Conservation (phyloP, 1,284 basidiomycete species). For the Cystobasidium sp. region DNA sequence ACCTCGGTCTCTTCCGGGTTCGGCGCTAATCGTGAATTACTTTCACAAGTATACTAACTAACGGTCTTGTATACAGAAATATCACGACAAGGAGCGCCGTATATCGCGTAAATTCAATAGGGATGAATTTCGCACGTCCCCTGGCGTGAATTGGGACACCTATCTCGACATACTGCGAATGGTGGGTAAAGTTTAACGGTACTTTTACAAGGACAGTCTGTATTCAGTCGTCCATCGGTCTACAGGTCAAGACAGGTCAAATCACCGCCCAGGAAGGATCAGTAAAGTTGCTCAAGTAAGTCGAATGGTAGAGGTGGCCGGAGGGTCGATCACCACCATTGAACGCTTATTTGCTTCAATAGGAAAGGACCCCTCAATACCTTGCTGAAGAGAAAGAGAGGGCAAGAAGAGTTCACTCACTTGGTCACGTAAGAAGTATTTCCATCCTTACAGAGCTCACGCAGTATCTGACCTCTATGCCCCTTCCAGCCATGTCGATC, state of each 20-base stretch:
- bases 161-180: conserved; percentile 14
- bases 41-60: background rate
- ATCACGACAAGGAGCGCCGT: conserved; percentile 18
- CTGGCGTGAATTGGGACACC: conserved; percentile 2
- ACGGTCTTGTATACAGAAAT: conserved; percentile 1
- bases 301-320: background rate
- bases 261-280: conserved; percentile 42
- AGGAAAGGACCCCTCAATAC: conserved; percentile 20
- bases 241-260: conserved; percentile 45
- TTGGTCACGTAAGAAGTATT: conserved; percentile 40
- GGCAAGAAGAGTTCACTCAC: background rate
- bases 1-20: conserved; percentile 31
- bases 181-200: background rate
- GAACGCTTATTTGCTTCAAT: background rate
- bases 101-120: conserved; percentile 38
- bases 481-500: conserved; percentile 72
- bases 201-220: background rate
- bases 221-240: background rate
- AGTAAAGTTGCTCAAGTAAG: conserved; percentile 37
- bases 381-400: conserved; percentile 4
- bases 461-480: background rate
- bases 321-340: background rate
- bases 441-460: background rate
- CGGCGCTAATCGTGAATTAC: background rate
- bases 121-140: conserved; percentile 11